Evolutionary conservation across 768 basidiomycete species (phyloP).

Genomic region (Serendipita sp.): DNA sequence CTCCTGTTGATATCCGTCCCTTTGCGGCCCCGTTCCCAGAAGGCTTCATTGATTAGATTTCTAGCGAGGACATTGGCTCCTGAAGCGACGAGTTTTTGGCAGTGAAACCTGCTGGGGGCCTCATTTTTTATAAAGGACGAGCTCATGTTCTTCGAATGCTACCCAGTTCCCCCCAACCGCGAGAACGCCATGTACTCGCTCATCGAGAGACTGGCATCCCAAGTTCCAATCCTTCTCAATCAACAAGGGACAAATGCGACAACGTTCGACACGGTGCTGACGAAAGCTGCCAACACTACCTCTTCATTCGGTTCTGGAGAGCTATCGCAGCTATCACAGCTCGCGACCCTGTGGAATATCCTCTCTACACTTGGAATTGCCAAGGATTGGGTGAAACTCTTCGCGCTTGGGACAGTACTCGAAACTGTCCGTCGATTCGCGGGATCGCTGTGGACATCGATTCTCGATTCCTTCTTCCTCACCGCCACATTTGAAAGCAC

Average conservation of each 20-base stretch:
- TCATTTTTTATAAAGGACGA: no score
- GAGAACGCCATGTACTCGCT: background rate
- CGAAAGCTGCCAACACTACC: background rate
- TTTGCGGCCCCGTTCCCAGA: no score
- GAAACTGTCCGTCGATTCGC: slow-evolving; percentile 39
- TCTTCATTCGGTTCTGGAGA: background rate
- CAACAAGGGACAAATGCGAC: background rate
- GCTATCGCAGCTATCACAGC: background rate
- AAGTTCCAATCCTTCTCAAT: background rate
- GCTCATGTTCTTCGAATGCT: no score
- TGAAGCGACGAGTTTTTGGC: no score
- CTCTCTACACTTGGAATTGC: slow-evolving; percentile 9
- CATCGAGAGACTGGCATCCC: slow-evolving; percentile 1
- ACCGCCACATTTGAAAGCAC: slow-evolving; percentile 44
- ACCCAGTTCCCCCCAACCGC: background rate
- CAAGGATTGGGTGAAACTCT: slow-evolving; percentile 43
- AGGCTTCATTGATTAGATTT: no score
- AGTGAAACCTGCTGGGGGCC: no score
- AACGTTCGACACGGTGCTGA: background rate
- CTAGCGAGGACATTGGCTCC: no score
- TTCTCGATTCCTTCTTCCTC: slow-evolving; percentile 40
- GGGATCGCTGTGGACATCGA: slow-evolving; percentile 25
- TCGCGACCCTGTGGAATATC: slow-evolving; percentile 1
- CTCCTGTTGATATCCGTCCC: no score
- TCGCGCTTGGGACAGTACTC: slow-evolving; percentile 43